Evolutionary conservation across 1,139 yeast species (phyloP), one percentile per base, ranked within the genome.

Genomic region (Taphrina communis): DNA sequence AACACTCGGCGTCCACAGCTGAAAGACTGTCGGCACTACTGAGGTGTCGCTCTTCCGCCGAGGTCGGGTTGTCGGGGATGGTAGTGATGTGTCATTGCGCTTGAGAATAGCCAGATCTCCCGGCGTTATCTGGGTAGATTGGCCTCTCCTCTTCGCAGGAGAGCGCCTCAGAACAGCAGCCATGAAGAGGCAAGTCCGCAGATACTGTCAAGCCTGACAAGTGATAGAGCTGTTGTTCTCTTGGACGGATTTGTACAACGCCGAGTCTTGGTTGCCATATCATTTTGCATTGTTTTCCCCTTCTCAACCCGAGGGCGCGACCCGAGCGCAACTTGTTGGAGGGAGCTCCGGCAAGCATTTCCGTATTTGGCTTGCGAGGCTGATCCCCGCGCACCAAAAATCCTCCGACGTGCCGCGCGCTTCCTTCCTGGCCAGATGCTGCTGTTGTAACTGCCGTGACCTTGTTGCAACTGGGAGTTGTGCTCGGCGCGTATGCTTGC

Each of bases 21-120:
- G 60, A 19, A 41, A 39, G 36, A 44, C 31, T 25, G 62, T 25
- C 42, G 39, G 62, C 4, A 25, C 62, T 2, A 58, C 44, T 14
- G 62, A 58, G 25, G 62, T 44, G 19, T 42, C 53, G 46, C 62
- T 58, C 53, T 58, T 58, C 6, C 62, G 53, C 7, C 62, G 58
- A 36, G 42, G 42, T n/a, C 53, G 53, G n/a, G 19, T 21, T 25
- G 57, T 11, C 7, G 57, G 42, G 1, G 42, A 35, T 35, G 2
- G 36, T 14, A 17, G 31, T 4, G 31, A 25, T 41, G 36, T 5
- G 21, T 19, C 42, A 38, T 12, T 17, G 36, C 19, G 50, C 21
- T 44, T 38, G 14, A 25, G 38, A 17, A 58, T 12, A 31, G 46
- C 48, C 41, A 58, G 14, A 46, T 58, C 62, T 44, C 41, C n/a